Conservation (phyloP, 441 rosid genomes). For the Populus hybrid region DNA sequence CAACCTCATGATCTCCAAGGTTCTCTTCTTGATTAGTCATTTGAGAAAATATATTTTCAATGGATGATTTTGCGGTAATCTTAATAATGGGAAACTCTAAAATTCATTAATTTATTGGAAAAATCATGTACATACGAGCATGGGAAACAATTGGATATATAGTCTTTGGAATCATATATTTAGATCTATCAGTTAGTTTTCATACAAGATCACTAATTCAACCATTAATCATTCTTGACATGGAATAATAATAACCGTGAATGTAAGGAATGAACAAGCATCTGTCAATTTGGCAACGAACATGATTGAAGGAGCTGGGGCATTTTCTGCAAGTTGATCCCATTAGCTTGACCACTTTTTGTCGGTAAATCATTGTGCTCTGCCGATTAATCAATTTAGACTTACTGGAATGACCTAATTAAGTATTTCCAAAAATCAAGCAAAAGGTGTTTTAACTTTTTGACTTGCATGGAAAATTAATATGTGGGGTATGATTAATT, state of each 20-base stretch:
- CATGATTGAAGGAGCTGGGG: too few relatives aligned
- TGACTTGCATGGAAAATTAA: conserved; percentile 12
- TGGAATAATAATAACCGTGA: background rate
- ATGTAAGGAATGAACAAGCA: too few relatives aligned
- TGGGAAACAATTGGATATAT: too few relatives aligned
- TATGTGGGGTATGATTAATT: background rate
- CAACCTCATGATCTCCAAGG: background rate
- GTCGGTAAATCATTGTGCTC: conserved; percentile 21
- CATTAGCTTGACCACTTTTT: conserved; percentile 18
- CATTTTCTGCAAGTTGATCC: background rate
- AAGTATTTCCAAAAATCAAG: conserved; percentile 17
- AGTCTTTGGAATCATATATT: too few relatives aligned
- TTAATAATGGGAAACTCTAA: too few relatives aligned
- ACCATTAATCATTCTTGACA: too few relatives aligned
- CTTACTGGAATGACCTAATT: conserved; percentile 7
- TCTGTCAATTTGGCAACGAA: too few relatives aligned
- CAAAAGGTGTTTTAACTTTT: conserved; percentile 19
- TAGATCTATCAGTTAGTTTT: too few relatives aligned
- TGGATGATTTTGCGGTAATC: background rate
- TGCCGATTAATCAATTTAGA: background rate
- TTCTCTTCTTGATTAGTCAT: background rate
- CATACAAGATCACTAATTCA: too few relatives aligned
- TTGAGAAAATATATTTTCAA: background rate
- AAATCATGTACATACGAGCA: too few relatives aligned
- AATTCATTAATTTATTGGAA: too few relatives aligned